Percentiles rank a stretch among this genome's conserved stretches.
Conservation (phyloP, 257 asterid species). For the Solanum virginianum region DNA sequence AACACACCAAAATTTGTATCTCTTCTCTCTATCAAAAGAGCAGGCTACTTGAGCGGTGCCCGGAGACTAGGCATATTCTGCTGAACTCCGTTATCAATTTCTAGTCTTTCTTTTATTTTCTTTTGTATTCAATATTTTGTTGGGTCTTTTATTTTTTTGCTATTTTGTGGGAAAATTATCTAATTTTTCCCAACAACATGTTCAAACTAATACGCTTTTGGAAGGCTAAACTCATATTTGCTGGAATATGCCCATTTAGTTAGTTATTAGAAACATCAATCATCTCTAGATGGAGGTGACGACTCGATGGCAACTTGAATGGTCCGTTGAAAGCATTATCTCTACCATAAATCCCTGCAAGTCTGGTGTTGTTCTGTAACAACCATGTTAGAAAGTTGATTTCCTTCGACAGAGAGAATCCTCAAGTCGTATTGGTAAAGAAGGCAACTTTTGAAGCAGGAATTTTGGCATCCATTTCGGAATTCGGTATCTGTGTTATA, state of each 20-base stretch:
- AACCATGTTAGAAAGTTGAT: not conserved
- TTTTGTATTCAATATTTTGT: too few relatives aligned
- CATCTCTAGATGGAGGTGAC: not conserved
- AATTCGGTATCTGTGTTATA: too few relatives aligned
- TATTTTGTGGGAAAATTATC: too few relatives aligned
- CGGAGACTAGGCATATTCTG: too few relatives aligned
- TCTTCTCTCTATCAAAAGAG: too few relatives aligned
- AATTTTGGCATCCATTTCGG: too few relatives aligned
- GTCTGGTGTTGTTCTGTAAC: not conserved
- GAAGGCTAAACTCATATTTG: not conserved
- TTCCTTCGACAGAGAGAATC: not conserved
- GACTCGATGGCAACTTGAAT: not conserved
- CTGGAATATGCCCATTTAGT: not conserved
- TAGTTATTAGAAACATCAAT: not conserved
- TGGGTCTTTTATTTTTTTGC: too few relatives aligned
- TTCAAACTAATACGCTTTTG: not conserved
- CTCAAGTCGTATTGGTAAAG: not conserved
- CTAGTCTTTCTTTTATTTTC: too few relatives aligned
- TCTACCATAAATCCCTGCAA: not conserved
- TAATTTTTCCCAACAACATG: too few relatives aligned
- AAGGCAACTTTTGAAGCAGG: not conserved
- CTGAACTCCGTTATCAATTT: too few relatives aligned
- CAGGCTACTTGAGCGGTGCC: too few relatives aligned
- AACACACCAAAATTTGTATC: too few relatives aligned
- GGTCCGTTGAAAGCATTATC: not conserved